Percentiles rank a stretch among this genome's conserved stretches.
Conservation (phyloP, 768 basidiomycete species). For the Tricholoma furcatifolium region DNA sequence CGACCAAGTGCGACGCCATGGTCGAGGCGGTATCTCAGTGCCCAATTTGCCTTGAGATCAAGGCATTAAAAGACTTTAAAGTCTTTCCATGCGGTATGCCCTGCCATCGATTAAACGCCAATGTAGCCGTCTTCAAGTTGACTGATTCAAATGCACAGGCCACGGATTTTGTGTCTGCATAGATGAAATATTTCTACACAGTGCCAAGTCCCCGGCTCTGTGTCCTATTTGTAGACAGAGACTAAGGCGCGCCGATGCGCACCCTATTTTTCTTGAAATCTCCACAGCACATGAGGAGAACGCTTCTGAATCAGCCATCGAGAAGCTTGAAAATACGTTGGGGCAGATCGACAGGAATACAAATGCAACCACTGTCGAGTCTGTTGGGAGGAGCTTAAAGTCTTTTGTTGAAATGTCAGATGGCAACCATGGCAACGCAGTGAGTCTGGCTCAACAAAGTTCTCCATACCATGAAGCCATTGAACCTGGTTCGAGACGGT, state of each 20-base stretch:
- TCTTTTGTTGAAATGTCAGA: constrained; percentile 25
- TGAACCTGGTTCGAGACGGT: constrained; percentile 19
- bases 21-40: constrained; percentile 9
- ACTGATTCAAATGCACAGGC: constrained; percentile 24
- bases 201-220: not conserved
- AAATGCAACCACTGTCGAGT: constrained; percentile 33
- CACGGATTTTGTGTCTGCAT: constrained; percentile 44
- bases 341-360: constrained; percentile 32
- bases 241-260: constrained; percentile 16
- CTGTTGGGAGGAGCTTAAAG: constrained; percentile 32
- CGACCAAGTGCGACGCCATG: not conserved
- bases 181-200: constrained; percentile 19
- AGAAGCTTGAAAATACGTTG: constrained; percentile 30
- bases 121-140: not conserved
- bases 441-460: constrained; percentile 18
- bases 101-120: not conserved
- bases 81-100: constrained; percentile 36
- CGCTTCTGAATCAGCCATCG: constrained; percentile 21
- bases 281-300: constrained; percentile 28
- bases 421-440: constrained; percentile 24
- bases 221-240: constrained; percentile 22
- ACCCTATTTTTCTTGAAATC: constrained; percentile 21
- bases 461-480: not conserved
- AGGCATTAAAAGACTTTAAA: constrained; percentile 22
- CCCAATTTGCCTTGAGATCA: constrained; percentile 28